Base-by-base conservation (phyloP, 345 rosid species). In the Citrus mangshanensis region DNA sequence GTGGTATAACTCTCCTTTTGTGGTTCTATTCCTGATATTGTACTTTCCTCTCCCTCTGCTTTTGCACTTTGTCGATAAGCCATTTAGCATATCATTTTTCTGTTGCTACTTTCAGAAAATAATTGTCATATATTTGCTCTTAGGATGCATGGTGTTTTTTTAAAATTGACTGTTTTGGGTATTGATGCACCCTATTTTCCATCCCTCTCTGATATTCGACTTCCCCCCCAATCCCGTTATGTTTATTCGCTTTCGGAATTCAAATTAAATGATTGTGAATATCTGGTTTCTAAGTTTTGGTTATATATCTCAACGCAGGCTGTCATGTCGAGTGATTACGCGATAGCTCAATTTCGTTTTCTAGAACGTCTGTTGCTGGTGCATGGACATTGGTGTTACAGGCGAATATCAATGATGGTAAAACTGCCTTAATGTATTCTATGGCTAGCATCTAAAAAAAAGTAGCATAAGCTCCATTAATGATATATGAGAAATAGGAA, bases 351-450 rank as follows among this genome's bases (percentile, higher is more conserved):
- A 80, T 95, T 95, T 81, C 86, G 83, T 27, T 95, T 82, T 87
- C 82, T 95, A 60, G 97, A 95, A 77, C 94, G 95, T 27, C 81
- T 95, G 75, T 81, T 95, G 30, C 85, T 95, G 42, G 99, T 95
- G 56, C 99, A 95, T 61, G 99, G 99, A 4, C 99, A 93, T 84
- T 95, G 99, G 99, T 95, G 99, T 79, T 93, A 95, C 85, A 88
- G 98, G 84, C 82, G 99, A 81, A 92, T 95, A 66, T 82, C 98
- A 18, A 77, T 89, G 89, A 95, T 95, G 99, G 99, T 93, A 91
- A 80, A 71, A 75, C 51, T 32, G 21, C 27, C 32, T 79, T 76
- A 42, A 21, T 66, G 63, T 68, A 28, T 73, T 71, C 7, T 78
- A 74, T 76, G 27, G 61, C 37, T 7, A 58, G 69, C 35, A 4